Base-by-base conservation (phyloP, 2,329 filamentous ascomycete species). In the Xylariales sp. region DNA sequence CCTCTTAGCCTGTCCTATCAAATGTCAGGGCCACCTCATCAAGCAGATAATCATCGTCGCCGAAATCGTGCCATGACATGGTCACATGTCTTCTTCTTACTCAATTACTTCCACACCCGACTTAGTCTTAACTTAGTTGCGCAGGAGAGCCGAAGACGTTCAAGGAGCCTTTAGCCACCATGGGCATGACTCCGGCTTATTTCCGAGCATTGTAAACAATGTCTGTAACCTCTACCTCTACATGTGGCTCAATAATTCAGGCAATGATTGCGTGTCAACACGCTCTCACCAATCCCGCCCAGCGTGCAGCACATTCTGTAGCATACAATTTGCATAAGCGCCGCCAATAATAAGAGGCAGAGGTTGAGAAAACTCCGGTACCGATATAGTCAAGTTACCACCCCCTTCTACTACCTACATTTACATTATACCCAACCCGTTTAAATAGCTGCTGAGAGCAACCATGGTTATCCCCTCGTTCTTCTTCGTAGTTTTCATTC, bases 1-100 rank as follows among this genome's bases (percentile, higher is more conserved):
- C 65, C 34, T 57, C 69, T 62, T 63, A 65, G 55, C 64, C 64
- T 59, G 62, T 58, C 68, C 68, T 72, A 71, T 71, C 69, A 71
- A 66, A 62, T 59, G 54, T 53, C 64, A 55, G 67, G 59, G 69
- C 68, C 68, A 70, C 60, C 65, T 70, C 65, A 65, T 66, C 62
- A 64, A 68, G 60, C 66, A 69, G 66, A 70, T 64, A 62, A 57
- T 68, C 65, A 69, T 70, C 60, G 41, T 69, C 69, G 67, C 65
- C 58, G 23, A 58, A 63, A 66, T 70, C 65, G 59, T 70, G 65
- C 65, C 65, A 70, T 70, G 54, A 60, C 65, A 67, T 62, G 65
- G 68, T 70, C 68, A 70, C 65, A 68, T 68, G 65, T 59, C 50
- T 49, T 34, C 16, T 61, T 67, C 64, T 48, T 36, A 62, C 62